phyloP scores from a whole-genome alignment of 306 rosid genomes.

The Inga leiocalycina region DNA sequence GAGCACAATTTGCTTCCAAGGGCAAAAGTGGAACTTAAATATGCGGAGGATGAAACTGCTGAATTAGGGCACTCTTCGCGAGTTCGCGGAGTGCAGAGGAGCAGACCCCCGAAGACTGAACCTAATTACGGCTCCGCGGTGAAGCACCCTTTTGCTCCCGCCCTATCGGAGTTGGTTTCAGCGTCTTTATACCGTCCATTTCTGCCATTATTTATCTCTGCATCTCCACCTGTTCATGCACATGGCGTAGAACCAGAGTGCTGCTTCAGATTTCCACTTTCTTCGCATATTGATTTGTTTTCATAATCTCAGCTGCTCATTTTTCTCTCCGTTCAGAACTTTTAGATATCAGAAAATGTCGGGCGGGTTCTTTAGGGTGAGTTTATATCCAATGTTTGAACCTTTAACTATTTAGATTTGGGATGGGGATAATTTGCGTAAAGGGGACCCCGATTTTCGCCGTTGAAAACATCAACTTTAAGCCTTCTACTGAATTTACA shows the following conservation, averaged over 20 bases:
- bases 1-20: not conserved
- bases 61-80: constrained; percentile 42
- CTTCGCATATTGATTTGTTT: constrained; percentile 1
- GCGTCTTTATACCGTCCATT: not conserved
- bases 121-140: not conserved
- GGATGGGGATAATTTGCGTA: constrained; percentile 19
- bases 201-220: not conserved
- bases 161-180: not conserved
- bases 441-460: constrained; percentile 35
- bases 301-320: constrained; percentile 36
- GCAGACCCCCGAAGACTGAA: constrained; percentile 26
- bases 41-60: not conserved
- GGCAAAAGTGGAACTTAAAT: constrained; percentile 25
- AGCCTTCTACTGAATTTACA: not conserved
- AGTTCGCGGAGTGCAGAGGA: not conserved
- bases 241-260: not conserved
- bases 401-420: not conserved
- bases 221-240: not conserved
- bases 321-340: constrained; percentile 36
- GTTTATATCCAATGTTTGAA: constrained; percentile 14
- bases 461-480: not conserved
- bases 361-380: constrained; percentile 95
- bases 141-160: not conserved
- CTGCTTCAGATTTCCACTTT: constrained; percentile 18
- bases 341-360: constrained; percentile 71